Evolutionary conservation across 2,329 filamentous ascomycete genomes (phyloP).

Genomic region (Neopestalotiopsis sp.): DNA sequence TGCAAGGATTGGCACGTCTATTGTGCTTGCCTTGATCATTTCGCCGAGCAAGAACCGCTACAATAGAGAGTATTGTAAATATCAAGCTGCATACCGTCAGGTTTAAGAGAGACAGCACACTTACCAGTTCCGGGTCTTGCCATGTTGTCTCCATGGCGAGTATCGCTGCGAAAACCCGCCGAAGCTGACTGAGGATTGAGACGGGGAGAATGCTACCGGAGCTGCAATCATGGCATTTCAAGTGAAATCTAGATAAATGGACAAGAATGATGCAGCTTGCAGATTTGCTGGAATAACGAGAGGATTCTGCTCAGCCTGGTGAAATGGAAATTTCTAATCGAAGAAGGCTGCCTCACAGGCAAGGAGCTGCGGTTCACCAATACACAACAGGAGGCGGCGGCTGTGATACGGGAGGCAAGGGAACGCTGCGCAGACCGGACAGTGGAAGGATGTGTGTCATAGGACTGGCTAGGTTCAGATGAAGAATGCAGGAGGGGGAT

Average conservation of each 20-base stretch:
- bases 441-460: slow-evolving; percentile 18
- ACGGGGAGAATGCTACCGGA: slow-evolving; percentile 32
- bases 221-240: slow-evolving; percentile 40
- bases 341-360: slow-evolving; percentile 6
- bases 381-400: slow-evolving; percentile 7
- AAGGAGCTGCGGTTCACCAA: slow-evolving; percentile 1
- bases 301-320: not conserved
- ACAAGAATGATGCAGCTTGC: slow-evolving; percentile 5
- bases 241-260: slow-evolving; percentile 24
- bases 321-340: not conserved
- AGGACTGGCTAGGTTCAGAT: not conserved
- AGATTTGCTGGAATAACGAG: not conserved
- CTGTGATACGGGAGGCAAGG: slow-evolving; percentile 18
- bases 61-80: slow-evolving; percentile 25
- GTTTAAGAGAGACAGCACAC: slow-evolving; percentile 19
- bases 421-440: slow-evolving; percentile 14
- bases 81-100: slow-evolving; percentile 18
- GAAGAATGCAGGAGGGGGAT: slow-evolving; percentile 10
- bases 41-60: slow-evolving; percentile 63
- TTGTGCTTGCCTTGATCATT: slow-evolving; percentile 60
- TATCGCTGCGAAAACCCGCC: slow-evolving; percentile 26
- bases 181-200: slow-evolving; percentile 30
- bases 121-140: slow-evolving; percentile 58
- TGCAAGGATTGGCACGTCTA: slow-evolving; percentile 51
- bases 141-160: slow-evolving; percentile 50